A percentile compares a stretch with the other conserved stretches of the same genome.
These are phyloP conservation scores for Akebia trifoliata DNA, from an alignment of 164 flowering plant genomes.

Conservation along the genomic window DNA sequence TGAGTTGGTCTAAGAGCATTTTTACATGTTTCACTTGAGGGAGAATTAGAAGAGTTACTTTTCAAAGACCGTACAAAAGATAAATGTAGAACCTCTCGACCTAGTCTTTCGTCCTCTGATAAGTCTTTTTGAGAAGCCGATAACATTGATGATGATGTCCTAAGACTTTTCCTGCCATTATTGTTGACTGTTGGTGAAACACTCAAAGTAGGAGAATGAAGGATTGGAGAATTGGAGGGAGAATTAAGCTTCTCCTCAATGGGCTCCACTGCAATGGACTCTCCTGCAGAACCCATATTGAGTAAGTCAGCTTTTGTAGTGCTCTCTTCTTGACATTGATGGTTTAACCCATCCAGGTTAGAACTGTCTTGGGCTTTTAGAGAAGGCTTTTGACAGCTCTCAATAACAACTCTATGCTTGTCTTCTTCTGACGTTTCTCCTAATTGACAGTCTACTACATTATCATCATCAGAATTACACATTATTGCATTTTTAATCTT, in stretches of 20 bases:
- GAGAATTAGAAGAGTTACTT: too few species aligned
- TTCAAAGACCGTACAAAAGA: too few species aligned
- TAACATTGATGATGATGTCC: slow-evolving; percentile 50
- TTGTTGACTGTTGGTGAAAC: slow-evolving; percentile 54
- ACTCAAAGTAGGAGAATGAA: slow-evolving; percentile 65
- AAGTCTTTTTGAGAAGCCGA: slow-evolving; percentile 51
- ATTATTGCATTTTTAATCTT: neutral
- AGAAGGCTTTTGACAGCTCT: slow-evolving; percentile 16
- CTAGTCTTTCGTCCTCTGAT: slow-evolving; percentile 13
- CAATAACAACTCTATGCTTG: slow-evolving; percentile 16
- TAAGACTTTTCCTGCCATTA: slow-evolving; percentile 75
- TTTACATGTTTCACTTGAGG: slow-evolving; percentile 26
- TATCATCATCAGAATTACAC: slow-evolving; percentile 27
- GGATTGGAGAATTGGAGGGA: slow-evolving; percentile 30
- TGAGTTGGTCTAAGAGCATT: slow-evolving; percentile 39
- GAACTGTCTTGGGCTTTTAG: too few species aligned
- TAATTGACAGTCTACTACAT: slow-evolving; percentile 48
- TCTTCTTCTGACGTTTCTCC: slow-evolving; percentile 29
- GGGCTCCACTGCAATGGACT: slow-evolving; percentile 13
- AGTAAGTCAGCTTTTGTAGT: slow-evolving; percentile 1
- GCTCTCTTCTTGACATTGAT: too few species aligned
- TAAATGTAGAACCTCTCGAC: too few species aligned
- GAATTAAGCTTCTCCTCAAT: slow-evolving; percentile 18
- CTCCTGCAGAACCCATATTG: slow-evolving; percentile 17
- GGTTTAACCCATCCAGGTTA: too few species aligned